Conservation (phyloP, 805 yeast genomes). For the Metschnikowia anglica region DNA sequence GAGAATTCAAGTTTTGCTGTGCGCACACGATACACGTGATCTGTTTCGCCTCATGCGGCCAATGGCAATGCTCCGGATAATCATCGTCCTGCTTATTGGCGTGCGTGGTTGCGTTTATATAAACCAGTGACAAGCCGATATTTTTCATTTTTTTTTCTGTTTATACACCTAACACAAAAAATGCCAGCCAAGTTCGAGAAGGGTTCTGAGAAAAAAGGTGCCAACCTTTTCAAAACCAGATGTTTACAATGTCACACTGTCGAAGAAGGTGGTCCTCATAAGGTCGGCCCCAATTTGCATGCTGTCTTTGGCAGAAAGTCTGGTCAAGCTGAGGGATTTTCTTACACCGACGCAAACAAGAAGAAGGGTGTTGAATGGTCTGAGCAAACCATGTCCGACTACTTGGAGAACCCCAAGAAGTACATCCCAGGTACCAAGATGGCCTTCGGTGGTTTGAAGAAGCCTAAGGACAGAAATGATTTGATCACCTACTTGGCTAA, state of each 20-base stretch:
- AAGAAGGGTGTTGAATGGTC: slow-evolving; percentile 88
- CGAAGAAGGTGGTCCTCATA: slow-evolving; percentile 94
- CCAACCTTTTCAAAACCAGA: slow-evolving; percentile 97
- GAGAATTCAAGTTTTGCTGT: background rate
- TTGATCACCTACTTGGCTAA: slow-evolving; percentile 76
- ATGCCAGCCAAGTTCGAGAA: slow-evolving; percentile 49
- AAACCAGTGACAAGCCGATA: slow-evolving; percentile 9
- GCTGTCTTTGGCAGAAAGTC: slow-evolving; percentile 92
- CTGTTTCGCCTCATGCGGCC: slow-evolving; percentile 11
- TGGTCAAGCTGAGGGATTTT: slow-evolving; percentile 89
- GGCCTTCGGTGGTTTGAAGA: slow-evolving; percentile 99
- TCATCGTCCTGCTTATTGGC: slow-evolving; percentile 21
- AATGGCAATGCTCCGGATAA: slow-evolving; percentile 16
- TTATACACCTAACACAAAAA: slow-evolving; percentile 6
- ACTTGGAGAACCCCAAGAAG: slow-evolving; percentile 99
- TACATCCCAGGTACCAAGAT: slow-evolving; percentile 99
- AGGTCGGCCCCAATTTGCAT: slow-evolving; percentile 98
- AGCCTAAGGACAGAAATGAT: slow-evolving; percentile 98
- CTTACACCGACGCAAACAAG: slow-evolving; percentile 98
- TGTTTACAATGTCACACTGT: slow-evolving; percentile 98
- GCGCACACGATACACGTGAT: slow-evolving; percentile 6
- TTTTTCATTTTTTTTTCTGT: slow-evolving; percentile 2
- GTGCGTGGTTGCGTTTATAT: slow-evolving; percentile 15
- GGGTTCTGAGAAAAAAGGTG: slow-evolving; percentile 75
- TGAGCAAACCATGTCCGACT: slow-evolving; percentile 86